Conservation (phyloP, 306 rosid species). For the Dalbergia cultrata region DNA sequence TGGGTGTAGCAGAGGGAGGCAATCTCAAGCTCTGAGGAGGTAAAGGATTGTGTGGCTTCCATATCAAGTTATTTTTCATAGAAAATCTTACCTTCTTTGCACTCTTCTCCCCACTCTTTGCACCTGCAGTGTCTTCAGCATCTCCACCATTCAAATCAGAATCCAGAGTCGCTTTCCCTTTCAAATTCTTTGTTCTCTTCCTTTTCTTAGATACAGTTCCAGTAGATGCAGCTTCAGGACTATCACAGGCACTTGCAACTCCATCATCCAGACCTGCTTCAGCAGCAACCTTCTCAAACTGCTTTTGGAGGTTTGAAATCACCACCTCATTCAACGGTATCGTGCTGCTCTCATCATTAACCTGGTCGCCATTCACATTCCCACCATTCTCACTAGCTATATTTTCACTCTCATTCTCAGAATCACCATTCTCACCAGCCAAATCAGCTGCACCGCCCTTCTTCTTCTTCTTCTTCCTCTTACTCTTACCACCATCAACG, state of each 20-base stretch:
- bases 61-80: slow-evolving; percentile 90
- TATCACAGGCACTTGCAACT: slow-evolving; percentile 54
- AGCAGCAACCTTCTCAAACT: slow-evolving; percentile 88
- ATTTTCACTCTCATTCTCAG: slow-evolving; percentile 41
- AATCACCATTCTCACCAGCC: slow-evolving; percentile 21
- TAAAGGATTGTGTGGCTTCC: slow-evolving; percentile 94
- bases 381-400: slow-evolving; percentile 49
- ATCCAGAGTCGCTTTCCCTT: slow-evolving; percentile 51
- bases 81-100: slow-evolving; percentile 88
- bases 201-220: slow-evolving; percentile 76
- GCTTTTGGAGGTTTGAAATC: slow-evolving; percentile 84
- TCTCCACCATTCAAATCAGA: slow-evolving; percentile 50
- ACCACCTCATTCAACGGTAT: slow-evolving; percentile 59
- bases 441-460: slow-evolving; percentile 42
- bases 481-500: slow-evolving; percentile 43
- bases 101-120: slow-evolving; percentile 76
- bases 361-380: slow-evolving; percentile 43
- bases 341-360: slow-evolving; percentile 29
- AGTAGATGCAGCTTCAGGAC: slow-evolving; percentile 40
- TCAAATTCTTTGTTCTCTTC: slow-evolving; percentile 75
- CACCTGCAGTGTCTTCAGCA: slow-evolving; percentile 51
- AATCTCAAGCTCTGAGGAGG: slow-evolving; percentile 91
- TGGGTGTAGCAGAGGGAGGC: slow-evolving; percentile 94
- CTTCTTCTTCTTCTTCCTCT: slow-evolving; percentile 50
- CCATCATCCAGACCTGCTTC: slow-evolving; percentile 72